phyloP scores from a whole-genome alignment of 441 rosid genomes.

The Arabidopsis lyrata region DNA sequence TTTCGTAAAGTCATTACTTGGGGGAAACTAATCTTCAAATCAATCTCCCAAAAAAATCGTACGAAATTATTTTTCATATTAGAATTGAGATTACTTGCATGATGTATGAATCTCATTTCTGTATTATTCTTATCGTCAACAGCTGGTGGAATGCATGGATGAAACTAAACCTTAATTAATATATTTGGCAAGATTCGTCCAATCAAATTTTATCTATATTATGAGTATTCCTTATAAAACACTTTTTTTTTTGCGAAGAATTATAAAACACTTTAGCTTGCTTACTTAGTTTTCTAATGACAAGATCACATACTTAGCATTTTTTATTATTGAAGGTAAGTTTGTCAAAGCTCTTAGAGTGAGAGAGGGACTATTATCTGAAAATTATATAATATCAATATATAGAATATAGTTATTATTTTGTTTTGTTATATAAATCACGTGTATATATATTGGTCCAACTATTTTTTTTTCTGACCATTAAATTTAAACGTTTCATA shows the following conservation, averaged over 20 bases:
- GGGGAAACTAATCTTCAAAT: background rate
- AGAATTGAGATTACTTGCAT: constrained; percentile 28
- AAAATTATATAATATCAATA: background rate
- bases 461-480: too few relatives aligned
- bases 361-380: constrained; percentile 14
- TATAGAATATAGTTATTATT: too few relatives aligned
- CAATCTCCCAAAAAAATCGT: constrained; percentile 10
- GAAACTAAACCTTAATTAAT: constrained; percentile 12
- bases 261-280: constrained; percentile 3
- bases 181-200: constrained; percentile 24
- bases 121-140: constrained; percentile 18
- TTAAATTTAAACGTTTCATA: too few relatives aligned
- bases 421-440: background rate
- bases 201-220: constrained; percentile 7
- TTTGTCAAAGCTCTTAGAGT: constrained; percentile 15
- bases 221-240: background rate
- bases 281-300: constrained; percentile 21
- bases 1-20: constrained; percentile 24
- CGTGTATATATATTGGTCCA: background rate
- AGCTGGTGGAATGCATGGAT: constrained; percentile 34
- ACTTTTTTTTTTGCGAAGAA: too few relatives aligned
- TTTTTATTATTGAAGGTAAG: background rate
- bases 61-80: background rate
- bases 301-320: background rate
- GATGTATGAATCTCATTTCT: constrained; percentile 21